Evolutionary conservation across 1,139 yeast species (phyloP), one percentile per base, ranked within the genome.

Genomic region (Pichia sp.): DNA sequence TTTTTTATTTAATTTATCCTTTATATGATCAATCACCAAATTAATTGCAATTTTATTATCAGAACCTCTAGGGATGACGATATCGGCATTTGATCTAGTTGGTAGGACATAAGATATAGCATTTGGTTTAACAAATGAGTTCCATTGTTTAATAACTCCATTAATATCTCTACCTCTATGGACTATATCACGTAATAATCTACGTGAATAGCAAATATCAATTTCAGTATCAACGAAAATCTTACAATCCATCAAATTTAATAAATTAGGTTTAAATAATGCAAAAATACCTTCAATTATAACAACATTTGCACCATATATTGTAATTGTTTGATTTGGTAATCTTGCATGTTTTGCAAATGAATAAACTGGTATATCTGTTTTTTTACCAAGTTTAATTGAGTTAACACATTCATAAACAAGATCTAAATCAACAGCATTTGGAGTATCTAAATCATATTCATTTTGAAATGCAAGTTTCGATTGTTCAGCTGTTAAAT

Each of bases 281-380:
- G 97, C 91, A 67, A 87, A 89, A 16, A 93, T 83, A 0, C 99
- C 99, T 67, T 93, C 99, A 42, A 93, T 73, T 16, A 93, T 85
- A 56, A 93, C 86, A 22, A 93, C 96, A 65, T 90, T 90, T 34
- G 98, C 96, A 4, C 98, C 99, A 65, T 90, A 91, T n/a, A 93
- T 80, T 3, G 91, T 83, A 47, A 84, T 73, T 39, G 77, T 76
- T 64, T 85, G 82, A 46, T 75, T 79, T 3, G 93, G 84, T 30
- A 48, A 18, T 55, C 97, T 74, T 54, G 79, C 77, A 67, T 93
- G 99, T 43, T 76, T 70, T 0, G 74, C 70, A 69, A 93, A 93
- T 5, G 96, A 88, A 67, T 93, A 93, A 5, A 88, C 82, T 0
- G 99, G 99, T 25, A 93, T 84, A 52, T 80, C 79, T 0, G 90